phyloP scores from a whole-genome alignment of 2,329 filamentous ascomycete species.

The Thielaviopsis populi region DNA sequence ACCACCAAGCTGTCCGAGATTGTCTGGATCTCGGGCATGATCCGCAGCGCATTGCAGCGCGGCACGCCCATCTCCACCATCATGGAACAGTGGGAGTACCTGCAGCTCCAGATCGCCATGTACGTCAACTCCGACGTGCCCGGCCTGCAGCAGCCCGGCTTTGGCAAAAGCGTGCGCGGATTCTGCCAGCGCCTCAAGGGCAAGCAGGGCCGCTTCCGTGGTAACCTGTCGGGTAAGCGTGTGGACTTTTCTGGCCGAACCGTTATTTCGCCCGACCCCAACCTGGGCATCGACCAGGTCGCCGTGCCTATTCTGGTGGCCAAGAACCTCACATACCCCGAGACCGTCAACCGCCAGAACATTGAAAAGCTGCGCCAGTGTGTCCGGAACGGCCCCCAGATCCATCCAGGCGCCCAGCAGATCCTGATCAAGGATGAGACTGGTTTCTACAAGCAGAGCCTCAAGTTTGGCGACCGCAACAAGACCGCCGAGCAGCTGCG shows the following conservation, averaged over 20 bases:
- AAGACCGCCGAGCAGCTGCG: constrained; percentile 58
- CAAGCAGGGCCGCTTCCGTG: constrained; percentile 92
- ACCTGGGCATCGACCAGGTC: constrained; percentile 83
- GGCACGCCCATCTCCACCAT: constrained; percentile 77
- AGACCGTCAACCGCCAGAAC: constrained; percentile 73
- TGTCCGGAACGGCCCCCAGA: constrained; percentile 57
- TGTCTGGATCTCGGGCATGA: constrained; percentile 76
- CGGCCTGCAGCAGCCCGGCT: constrained; percentile 73
- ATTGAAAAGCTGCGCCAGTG: constrained; percentile 63
- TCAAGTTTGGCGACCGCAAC: constrained; percentile 60
- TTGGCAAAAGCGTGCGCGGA: constrained; percentile 77
- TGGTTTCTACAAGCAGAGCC: constrained; percentile 51
- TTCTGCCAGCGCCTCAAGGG: constrained; percentile 94
- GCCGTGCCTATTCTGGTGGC: constrained; percentile 85
- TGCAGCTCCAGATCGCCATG: constrained; percentile 89
- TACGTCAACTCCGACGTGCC: constrained; percentile 97
- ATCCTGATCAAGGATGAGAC: constrained; percentile 57
- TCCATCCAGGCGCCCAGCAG: constrained; percentile 79
- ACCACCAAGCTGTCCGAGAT: constrained; percentile 97
- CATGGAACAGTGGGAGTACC: constrained; percentile 96
- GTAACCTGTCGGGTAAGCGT: constrained; percentile 93
- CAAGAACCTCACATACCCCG: constrained; percentile 90
- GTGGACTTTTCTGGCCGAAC: constrained; percentile 96
- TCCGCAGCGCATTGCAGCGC: constrained; percentile 66
- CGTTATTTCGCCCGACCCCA: constrained; percentile 94